Evolutionary conservation across 768 basidiomycete species (phyloP).

Genomic region (Tricholoma saponaceum): DNA sequence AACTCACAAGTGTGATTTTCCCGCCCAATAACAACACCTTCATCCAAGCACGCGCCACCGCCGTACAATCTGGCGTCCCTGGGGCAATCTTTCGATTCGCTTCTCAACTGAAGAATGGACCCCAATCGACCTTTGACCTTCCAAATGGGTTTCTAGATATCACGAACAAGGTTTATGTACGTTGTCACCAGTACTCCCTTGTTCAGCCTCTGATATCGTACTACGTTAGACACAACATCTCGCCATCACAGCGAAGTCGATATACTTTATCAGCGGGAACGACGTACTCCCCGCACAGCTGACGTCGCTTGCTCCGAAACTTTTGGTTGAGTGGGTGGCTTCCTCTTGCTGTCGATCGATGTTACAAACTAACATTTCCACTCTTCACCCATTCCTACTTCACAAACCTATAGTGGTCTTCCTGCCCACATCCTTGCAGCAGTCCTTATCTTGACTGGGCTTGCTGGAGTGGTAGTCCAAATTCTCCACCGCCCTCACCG

Average conservation of each 20-base stretch:
- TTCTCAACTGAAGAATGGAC: constrained; percentile 33
- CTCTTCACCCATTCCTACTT: too few relatives aligned
- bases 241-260: constrained; percentile 48
- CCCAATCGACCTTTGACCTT: constrained; percentile 41
- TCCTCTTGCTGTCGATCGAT: background rate
- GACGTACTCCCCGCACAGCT: constrained; percentile 33
- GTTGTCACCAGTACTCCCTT: constrained; percentile 15
- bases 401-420: constrained; percentile 47
- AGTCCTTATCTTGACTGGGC: constrained; percentile 44
- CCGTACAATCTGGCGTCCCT: constrained; percentile 51
- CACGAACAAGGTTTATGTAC: constrained; percentile 49
- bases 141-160: constrained; percentile 49
- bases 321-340: constrained; percentile 55
- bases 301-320: constrained; percentile 39
- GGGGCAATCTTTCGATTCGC: constrained; percentile 58
- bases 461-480: constrained; percentile 45
- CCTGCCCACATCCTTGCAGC: constrained; percentile 47
- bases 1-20: constrained; percentile 38
- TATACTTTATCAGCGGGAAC: constrained; percentile 52
- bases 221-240: constrained; percentile 48
- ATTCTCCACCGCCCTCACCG: constrained; percentile 43
- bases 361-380: background rate
- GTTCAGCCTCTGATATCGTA: background rate
- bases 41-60: constrained; percentile 45
- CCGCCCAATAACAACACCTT: constrained; percentile 34